Conservation (phyloP, 2,329 filamentous ascomycete genomes). For the Septoria linicola region DNA sequence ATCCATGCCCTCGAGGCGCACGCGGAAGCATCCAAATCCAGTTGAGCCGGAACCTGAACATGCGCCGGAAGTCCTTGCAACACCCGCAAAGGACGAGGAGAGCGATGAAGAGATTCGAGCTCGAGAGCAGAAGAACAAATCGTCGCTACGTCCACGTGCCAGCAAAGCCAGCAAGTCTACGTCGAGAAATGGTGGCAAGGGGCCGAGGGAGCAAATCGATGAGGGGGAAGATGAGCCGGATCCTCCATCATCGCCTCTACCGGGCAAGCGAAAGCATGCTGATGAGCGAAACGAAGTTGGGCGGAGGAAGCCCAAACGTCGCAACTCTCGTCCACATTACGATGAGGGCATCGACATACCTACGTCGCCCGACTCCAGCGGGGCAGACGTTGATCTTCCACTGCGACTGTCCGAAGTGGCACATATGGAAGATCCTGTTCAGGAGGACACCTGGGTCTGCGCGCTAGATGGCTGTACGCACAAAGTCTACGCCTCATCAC, state of each 20-base stretch:
- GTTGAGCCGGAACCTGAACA: conserved; percentile 4
- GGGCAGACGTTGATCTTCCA: conserved; percentile 14
- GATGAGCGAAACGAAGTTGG: conserved; percentile 11
- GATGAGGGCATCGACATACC: conserved; percentile 40
- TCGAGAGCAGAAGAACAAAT: conserved; percentile 36
- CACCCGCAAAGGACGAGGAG: conserved; percentile 24
- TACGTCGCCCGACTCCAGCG: conserved; percentile 28
- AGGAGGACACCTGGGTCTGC: conserved; percentile 63
- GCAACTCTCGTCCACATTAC: conserved; percentile 26
- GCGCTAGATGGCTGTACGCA: conserved; percentile 63
- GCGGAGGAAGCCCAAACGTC: conserved; percentile 23
- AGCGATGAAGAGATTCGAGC: conserved; percentile 28
- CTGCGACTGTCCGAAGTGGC: conserved; percentile 32
- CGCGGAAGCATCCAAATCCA: conserved; percentile 5
- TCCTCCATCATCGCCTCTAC: conserved; percentile 21
- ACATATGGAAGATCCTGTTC: conserved; percentile 27
- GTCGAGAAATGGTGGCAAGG: conserved; percentile 31
- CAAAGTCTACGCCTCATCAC: conserved; percentile 62
- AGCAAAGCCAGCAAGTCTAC: conserved; percentile 33
- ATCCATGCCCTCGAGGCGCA: conserved; percentile 5
- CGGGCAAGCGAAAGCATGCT: conserved; percentile 22
- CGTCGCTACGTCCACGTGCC: conserved; percentile 36
- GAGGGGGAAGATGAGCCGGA: conserved; percentile 22
- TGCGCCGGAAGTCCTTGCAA: conserved; percentile 17
- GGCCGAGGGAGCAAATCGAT: conserved; percentile 29